Percentiles rank a stretch among this genome's conserved stretches.
These are phyloP conservation scores for Talaromyces sp. DNA, from an alignment of 2,329 filamentous ascomycete genomes.

Conservation along the genomic window DNA sequence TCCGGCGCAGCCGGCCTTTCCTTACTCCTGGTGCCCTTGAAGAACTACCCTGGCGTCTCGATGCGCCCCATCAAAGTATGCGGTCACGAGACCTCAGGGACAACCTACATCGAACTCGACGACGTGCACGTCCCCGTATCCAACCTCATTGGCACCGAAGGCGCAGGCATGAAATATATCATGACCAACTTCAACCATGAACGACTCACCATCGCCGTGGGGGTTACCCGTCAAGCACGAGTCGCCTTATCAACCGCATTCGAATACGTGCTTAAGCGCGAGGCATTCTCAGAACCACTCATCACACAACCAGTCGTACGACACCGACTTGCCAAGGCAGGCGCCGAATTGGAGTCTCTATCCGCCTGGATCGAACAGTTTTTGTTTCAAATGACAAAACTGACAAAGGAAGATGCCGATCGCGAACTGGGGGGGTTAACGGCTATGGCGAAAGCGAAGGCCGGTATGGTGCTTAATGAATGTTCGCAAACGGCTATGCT, in stretches of 20 bases:
- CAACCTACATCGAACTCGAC: slow-evolving; percentile 70
- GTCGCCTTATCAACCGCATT: slow-evolving; percentile 58
- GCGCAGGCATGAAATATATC: slow-evolving; percentile 66
- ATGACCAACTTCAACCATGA: slow-evolving; percentile 82
- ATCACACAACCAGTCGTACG: slow-evolving; percentile 71
- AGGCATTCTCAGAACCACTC: slow-evolving; percentile 63
- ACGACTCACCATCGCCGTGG: slow-evolving; percentile 61
- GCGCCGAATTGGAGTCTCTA: slow-evolving; percentile 62
- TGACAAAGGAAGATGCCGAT: slow-evolving; percentile 47
- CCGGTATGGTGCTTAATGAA: slow-evolving; percentile 65
- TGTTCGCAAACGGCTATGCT: slow-evolving; percentile 65
- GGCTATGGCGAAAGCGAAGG: slow-evolving; percentile 66
- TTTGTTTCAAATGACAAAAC: slow-evolving; percentile 60
- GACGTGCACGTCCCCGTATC: slow-evolving; percentile 66
- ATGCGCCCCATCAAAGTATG: slow-evolving; percentile 64
- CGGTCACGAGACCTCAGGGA: slow-evolving; percentile 59
- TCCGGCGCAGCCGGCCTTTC: slow-evolving; percentile 59
- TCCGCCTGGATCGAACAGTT: slow-evolving; percentile 70
- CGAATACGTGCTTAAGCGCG: slow-evolving; percentile 59
- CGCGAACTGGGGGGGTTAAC: slow-evolving; percentile 64
- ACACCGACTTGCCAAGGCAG: slow-evolving; percentile 66
- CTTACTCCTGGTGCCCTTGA: slow-evolving; percentile 65
- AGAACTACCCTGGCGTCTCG: slow-evolving; percentile 59
- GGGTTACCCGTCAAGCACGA: slow-evolving; percentile 57
- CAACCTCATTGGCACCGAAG: slow-evolving; percentile 66